A percentile compares a stretch with the other conserved stretches of the same genome.
These are phyloP conservation scores for Diutina catenulata DNA, from an alignment of 1,139 yeast genomes.

Conservation along the genomic window DNA sequence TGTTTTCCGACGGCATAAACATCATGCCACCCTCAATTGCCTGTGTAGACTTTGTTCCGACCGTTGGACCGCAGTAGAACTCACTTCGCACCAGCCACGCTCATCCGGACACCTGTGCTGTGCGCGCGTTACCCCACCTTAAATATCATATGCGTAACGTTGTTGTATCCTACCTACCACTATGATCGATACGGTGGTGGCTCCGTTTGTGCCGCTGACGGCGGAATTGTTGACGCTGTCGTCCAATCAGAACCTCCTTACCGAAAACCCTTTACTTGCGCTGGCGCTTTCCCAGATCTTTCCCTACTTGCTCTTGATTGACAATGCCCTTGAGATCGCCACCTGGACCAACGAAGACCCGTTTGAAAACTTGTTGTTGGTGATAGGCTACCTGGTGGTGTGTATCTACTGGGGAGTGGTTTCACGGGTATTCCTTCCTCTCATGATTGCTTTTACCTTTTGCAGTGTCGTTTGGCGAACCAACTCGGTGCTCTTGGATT, in stretches of 20 bases:
- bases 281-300: slow-evolving; percentile 36
- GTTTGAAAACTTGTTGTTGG: slow-evolving; percentile 33
- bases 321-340: slow-evolving; percentile 30
- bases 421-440: slow-evolving; percentile 26
- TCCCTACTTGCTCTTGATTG: slow-evolving; percentile 35
- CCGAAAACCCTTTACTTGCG: slow-evolving; percentile 35
- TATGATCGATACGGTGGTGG: slow-evolving; percentile 12
- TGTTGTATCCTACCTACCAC: background rate
- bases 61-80: too few relatives aligned
- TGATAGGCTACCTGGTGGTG: slow-evolving; percentile 26
- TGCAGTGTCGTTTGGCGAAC: slow-evolving; percentile 36
- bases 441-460: slow-evolving; percentile 21
- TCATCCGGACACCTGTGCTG: too few relatives aligned
- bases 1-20: too few relatives aligned
- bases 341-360: slow-evolving; percentile 49
- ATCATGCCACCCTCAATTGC: too few relatives aligned
- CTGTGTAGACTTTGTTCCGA: too few relatives aligned
- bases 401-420: slow-evolving; percentile 35
- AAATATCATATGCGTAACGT: background rate
- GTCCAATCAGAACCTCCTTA: slow-evolving; percentile 19
- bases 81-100: too few relatives aligned
- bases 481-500: slow-evolving; percentile 30
- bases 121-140: background rate
- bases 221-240: slow-evolving; percentile 18
- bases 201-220: slow-evolving; percentile 27